These are phyloP conservation scores for Paramecium pentaurelia DNA, from an alignment of 73 alveolate genomes.

Conservation along the genomic window DNA sequence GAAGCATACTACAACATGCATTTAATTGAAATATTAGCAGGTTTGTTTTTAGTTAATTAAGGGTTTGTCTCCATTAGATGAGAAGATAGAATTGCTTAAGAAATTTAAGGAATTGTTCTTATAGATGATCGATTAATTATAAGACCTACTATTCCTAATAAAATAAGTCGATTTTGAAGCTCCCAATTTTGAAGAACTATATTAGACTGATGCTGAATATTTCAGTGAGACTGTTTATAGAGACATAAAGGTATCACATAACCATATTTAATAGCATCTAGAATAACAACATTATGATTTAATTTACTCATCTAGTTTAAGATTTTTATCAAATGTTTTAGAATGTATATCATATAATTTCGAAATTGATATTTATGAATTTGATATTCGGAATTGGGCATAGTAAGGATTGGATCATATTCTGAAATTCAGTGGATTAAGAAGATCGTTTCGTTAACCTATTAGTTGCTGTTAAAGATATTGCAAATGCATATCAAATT, in stretches of 20 bases:
- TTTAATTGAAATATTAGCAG: neutral
- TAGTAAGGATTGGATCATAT: neutral
- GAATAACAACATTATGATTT: neutral
- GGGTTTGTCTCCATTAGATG: slow-evolving; percentile 6
- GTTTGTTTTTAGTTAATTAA: neutral
- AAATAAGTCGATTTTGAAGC: slow-evolving; percentile 12
- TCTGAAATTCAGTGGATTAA: neutral
- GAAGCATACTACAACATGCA: neutral
- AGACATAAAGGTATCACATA: neutral
- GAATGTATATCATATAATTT: neutral
- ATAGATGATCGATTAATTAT: neutral
- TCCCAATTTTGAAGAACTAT: neutral
- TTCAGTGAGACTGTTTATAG: neutral
- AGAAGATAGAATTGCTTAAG: neutral
- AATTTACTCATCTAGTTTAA: neutral
- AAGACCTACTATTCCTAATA: neutral
- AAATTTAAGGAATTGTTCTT: neutral
- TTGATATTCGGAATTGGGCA: slow-evolving; percentile 4
- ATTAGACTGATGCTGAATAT: slow-evolving; percentile 23
- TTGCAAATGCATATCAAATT: neutral
- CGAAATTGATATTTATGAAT: neutral
- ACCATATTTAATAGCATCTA: neutral
- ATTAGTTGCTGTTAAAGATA: neutral
- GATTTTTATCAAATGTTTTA: neutral
- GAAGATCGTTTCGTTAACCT: neutral